Conservation (phyloP, 2,329 filamentous ascomycete genomes). For the Zopfia rhizophila region DNA sequence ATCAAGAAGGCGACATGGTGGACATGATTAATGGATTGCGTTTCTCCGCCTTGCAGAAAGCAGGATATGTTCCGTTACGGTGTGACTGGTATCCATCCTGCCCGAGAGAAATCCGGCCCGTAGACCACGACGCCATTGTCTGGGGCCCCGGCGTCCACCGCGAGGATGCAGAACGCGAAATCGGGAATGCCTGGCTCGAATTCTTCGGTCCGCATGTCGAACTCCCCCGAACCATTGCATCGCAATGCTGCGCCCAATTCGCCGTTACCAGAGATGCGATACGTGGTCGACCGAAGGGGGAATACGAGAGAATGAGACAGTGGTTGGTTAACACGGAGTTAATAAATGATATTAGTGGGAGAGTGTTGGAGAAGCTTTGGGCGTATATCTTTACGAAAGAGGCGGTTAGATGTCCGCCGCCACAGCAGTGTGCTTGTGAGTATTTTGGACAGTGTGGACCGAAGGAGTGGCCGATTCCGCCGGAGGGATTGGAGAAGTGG, state of each 20-base stretch:
- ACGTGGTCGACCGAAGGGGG: background rate
- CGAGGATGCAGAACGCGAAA: slow-evolving; percentile 15
- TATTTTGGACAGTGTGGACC: slow-evolving; percentile 18
- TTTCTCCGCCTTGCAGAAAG: slow-evolving; percentile 10
- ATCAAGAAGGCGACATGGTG: slow-evolving; percentile 19
- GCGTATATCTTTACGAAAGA: slow-evolving; percentile 18
- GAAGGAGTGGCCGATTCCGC: slow-evolving; percentile 11
- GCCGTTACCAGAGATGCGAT: slow-evolving; percentile 22
- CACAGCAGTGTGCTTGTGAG: slow-evolving; percentile 15
- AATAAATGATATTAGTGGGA: slow-evolving; percentile 20
- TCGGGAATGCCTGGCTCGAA: slow-evolving; percentile 18
- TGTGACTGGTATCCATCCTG: slow-evolving; percentile 25
- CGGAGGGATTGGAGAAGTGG: slow-evolving; percentile 11
- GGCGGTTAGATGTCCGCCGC: slow-evolving; percentile 16
- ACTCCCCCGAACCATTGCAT: slow-evolving; percentile 21
- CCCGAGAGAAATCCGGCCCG: slow-evolving; percentile 19
- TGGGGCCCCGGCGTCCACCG: slow-evolving; percentile 21
- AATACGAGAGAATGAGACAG: slow-evolving; percentile 16
- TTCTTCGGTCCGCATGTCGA: slow-evolving; percentile 12
- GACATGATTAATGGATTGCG: slow-evolving; percentile 9
- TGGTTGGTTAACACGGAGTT: slow-evolving; percentile 18
- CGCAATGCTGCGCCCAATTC: slow-evolving; percentile 28
- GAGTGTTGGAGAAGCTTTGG: slow-evolving; percentile 27
- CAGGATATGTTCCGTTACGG: slow-evolving; percentile 18
- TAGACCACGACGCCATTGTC: slow-evolving; percentile 10